Percentiles rank a stretch among this genome's conserved stretches.
Conservation (phyloP, 441 rosid species). For the Rhodomyrtus psidioides region DNA sequence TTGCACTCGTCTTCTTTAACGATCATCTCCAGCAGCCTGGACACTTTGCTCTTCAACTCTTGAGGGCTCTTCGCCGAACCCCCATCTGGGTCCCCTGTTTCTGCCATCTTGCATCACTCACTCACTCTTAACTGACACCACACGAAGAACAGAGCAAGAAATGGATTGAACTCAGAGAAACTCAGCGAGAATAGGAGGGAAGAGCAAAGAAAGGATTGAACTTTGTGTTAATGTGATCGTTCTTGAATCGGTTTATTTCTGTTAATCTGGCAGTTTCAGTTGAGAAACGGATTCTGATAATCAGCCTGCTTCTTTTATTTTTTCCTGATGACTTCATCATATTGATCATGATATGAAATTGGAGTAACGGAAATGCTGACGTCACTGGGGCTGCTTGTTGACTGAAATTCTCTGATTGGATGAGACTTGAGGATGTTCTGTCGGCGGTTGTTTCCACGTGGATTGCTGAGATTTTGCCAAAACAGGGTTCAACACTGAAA, state of each 20-base stretch:
- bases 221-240: background rate
- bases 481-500: background rate
- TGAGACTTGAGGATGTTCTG: background rate
- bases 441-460: background rate
- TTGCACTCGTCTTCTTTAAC: background rate
- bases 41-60: background rate
- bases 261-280: background rate
- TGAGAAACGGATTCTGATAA: background rate
- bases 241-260: background rate
- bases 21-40: background rate
- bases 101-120: background rate
- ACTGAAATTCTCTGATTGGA: background rate
- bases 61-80: background rate
- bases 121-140: background rate
- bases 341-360: too few relatives aligned
- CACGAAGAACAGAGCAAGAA: background rate
- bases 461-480: background rate
- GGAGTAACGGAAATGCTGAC: background rate
- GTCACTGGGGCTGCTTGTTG: background rate
- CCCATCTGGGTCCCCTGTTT: background rate
- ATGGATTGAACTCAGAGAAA: background rate
- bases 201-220: background rate
- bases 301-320: too few relatives aligned
- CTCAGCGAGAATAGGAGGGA: background rate
- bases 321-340: too few relatives aligned